Evolutionary conservation across 2,329 filamentous ascomycete species (phyloP).

Genomic region (Diaporthe eres): DNA sequence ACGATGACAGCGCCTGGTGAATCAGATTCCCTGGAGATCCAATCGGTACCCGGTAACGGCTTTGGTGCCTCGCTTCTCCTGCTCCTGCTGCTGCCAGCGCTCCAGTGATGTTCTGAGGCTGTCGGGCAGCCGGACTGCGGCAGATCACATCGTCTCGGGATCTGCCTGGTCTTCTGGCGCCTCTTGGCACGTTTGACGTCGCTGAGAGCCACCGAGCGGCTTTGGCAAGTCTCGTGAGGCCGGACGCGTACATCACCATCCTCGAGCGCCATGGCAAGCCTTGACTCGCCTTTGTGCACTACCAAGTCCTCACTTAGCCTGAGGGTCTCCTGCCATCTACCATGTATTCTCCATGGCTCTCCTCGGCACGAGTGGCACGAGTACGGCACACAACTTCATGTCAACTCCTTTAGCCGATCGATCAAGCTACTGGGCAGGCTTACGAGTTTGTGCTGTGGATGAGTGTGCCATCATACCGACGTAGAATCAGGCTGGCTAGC

Average conservation of each 20-base stretch:
- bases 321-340: conserved; percentile 8
- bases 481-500: conserved; percentile 20
- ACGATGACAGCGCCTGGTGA: conserved; percentile 37
- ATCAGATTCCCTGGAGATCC: conserved; percentile 36
- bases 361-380: conserved; percentile 7
- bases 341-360: background rate
- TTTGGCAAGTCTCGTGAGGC: conserved; percentile 24
- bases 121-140: conserved; percentile 21
- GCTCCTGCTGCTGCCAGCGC: background rate
- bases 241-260: conserved; percentile 21
- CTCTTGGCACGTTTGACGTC: conserved; percentile 40
- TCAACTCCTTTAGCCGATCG: background rate
- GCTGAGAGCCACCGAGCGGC: conserved; percentile 21
- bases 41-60: conserved; percentile 38
- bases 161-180: conserved; percentile 29
- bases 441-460: background rate
- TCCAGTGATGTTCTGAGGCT: background rate
- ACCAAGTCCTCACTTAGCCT: background rate
- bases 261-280: conserved; percentile 26
- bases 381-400: conserved; percentile 5
- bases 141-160: conserved; percentile 26
- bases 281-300: conserved; percentile 8
- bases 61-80: conserved; percentile 14
- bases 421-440: background rate
- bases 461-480: conserved; percentile 8